Percentiles rank a stretch among this genome's conserved stretches.
Conservation (phyloP, 352 stramenopile species). For the Globisporangium viniferum region DNA sequence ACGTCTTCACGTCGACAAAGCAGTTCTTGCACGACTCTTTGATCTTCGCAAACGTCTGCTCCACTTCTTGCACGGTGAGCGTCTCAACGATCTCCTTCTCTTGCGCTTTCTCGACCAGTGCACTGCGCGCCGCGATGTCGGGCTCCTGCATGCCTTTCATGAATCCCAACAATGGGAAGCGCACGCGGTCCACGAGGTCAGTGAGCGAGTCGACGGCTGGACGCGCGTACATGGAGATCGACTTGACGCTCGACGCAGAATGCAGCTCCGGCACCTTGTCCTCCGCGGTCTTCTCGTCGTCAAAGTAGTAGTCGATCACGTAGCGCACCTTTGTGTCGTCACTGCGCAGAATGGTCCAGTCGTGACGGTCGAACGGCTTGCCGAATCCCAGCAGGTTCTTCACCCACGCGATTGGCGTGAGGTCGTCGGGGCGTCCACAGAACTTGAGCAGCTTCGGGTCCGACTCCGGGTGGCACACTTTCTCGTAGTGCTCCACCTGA, state of each 20-base stretch:
- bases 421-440: conserved; percentile 93
- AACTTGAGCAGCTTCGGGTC: conserved; percentile 96
- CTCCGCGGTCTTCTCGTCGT: conserved; percentile 77
- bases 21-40: conserved; percentile 81
- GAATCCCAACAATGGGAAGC: conserved; percentile 61
- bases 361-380: conserved; percentile 96
- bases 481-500: conserved; percentile 97
- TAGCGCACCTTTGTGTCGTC: conserved; percentile 93
- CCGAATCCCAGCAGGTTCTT: conserved; percentile 87
- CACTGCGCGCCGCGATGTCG: conserved; percentile 44
- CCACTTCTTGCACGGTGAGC: conserved; percentile 66
- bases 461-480: conserved; percentile 73
- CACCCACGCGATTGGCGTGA: conserved; percentile 93
- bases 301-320: conserved; percentile 99
- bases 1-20: conserved; percentile 77
- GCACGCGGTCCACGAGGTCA: conserved; percentile 74
- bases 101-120: conserved; percentile 43
- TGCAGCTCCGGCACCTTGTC: conserved; percentile 85
- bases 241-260: conserved; percentile 81
- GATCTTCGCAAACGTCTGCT: conserved; percentile 81
- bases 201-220: conserved; percentile 79
- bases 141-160: conserved; percentile 47
- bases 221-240: conserved; percentile 86
- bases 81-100: conserved; percentile 38
- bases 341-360: conserved; percentile 95